Evolutionary conservation across 371 early-diverging fungal species (phyloP).

Genomic region (Mucor irregularis): DNA sequence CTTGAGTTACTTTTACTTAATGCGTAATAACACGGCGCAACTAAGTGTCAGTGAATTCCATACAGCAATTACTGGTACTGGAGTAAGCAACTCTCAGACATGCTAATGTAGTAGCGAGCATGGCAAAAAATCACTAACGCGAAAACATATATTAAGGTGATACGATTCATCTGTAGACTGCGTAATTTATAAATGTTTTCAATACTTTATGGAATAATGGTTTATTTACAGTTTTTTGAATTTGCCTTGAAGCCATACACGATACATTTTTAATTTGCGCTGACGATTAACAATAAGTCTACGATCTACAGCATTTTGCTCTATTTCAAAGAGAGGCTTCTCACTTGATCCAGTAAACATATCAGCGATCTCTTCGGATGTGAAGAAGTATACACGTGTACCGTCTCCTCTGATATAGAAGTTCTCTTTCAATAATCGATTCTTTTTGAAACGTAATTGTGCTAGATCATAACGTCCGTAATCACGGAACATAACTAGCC

Average conservation of each 20-base stretch:
- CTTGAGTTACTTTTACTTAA: no score
- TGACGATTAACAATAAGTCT: conserved; percentile 94
- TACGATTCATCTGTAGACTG: no score
- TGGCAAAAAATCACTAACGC: no score
- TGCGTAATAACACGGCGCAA: no score
- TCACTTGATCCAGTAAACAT: conserved; percentile 40
- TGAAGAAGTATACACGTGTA: conserved; percentile 68
- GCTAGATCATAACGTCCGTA: conserved; percentile 88
- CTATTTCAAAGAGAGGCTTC: conserved; percentile 55
- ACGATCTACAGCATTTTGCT: conserved; percentile 91
- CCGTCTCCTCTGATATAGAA: conserved; percentile 92
- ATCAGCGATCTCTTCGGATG: conserved; percentile 53
- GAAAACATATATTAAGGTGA: no score
- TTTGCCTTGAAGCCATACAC: conserved; percentile 97
- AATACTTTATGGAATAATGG: no score
- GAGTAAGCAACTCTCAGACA: no score
- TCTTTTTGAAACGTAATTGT: conserved; percentile 79
- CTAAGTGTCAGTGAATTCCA: no score
- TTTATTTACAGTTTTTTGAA: conserved; percentile 72
- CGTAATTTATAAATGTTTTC: no score
- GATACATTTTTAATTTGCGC: conserved; percentile 94
- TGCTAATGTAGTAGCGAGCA: no score
- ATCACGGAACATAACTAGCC: conserved; percentile 83
- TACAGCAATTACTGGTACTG: no score
- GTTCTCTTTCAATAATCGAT: conserved; percentile 60